Evolutionary conservation across 805 yeast species (phyloP).

Genomic region (Kluyveromyces aestuarii): DNA sequence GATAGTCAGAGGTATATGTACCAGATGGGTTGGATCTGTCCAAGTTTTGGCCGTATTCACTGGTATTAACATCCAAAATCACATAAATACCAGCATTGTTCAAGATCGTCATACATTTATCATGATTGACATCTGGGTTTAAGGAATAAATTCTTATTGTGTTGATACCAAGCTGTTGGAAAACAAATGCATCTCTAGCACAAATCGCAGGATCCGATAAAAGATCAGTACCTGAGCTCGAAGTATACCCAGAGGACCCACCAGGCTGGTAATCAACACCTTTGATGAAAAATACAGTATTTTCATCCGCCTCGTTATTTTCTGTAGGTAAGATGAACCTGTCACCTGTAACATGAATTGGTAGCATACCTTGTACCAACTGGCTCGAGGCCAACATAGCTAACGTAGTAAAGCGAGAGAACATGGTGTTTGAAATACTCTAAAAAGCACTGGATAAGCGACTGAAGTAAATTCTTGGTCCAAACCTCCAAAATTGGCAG

Average conservation of each 20-base stretch:
- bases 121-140: constrained; percentile 80
- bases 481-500: too few relatives aligned
- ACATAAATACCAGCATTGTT: constrained; percentile 90
- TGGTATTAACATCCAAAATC: constrained; percentile 75
- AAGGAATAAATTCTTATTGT: constrained; percentile 76
- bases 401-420: neutral
- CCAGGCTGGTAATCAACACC: constrained; percentile 95
- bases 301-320: constrained; percentile 29
- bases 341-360: constrained; percentile 45
- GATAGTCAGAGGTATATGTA: constrained; percentile 60
- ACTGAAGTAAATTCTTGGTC: too few relatives aligned
- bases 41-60: constrained; percentile 55
- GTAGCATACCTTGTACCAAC: constrained; percentile 40
- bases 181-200: constrained; percentile 68
- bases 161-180: constrained; percentile 77
- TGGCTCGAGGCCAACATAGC: constrained; percentile 2
- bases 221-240: constrained; percentile 43
- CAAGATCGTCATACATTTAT: constrained; percentile 82
- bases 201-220: constrained; percentile 62
- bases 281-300: constrained; percentile 61
- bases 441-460: too few relatives aligned
- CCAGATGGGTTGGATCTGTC: constrained; percentile 62
- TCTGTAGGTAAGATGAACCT: constrained; percentile 51
- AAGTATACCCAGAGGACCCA: constrained; percentile 56
- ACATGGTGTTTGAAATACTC: neutral